phyloP scores from a whole-genome alignment of 169 alveolate genomes.

The Plasmodium fragile region DNA sequence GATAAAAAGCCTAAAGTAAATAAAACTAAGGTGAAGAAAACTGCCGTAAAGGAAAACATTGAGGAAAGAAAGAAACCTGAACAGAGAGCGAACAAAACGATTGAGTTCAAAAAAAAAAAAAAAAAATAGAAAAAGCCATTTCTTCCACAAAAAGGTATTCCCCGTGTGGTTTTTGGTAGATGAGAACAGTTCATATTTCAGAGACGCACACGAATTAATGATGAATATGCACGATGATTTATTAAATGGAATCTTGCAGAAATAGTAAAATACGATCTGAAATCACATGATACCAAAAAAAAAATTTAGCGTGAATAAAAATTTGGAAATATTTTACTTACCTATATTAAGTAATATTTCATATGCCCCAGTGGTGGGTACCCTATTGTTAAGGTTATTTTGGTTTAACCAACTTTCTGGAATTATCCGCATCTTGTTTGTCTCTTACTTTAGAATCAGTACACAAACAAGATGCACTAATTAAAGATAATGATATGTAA shows the following conservation, averaged over 20 bases:
- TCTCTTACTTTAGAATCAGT: neutral
- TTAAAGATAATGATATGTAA: neutral
- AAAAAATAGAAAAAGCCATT: neutral
- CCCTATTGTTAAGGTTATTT: neutral
- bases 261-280: neutral
- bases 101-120: no score
- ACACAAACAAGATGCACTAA: conserved; percentile 1
- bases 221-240: neutral
- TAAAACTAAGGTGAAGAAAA: neutral
- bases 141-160: neutral
- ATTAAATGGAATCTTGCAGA: neutral
- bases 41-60: neutral
- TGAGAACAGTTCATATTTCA: neutral
- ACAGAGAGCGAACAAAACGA: neutral
- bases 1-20: neutral
- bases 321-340: no score
- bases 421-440: neutral
- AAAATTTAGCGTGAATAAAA: no score
- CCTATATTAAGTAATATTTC: neutral
- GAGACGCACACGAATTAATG: neutral
- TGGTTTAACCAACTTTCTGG: neutral
- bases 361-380: neutral
- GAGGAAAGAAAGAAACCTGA: neutral
- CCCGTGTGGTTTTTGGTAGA: neutral
- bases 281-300: neutral